Conservation (phyloP, 257 asterid species). For the Solanum rostratum region DNA sequence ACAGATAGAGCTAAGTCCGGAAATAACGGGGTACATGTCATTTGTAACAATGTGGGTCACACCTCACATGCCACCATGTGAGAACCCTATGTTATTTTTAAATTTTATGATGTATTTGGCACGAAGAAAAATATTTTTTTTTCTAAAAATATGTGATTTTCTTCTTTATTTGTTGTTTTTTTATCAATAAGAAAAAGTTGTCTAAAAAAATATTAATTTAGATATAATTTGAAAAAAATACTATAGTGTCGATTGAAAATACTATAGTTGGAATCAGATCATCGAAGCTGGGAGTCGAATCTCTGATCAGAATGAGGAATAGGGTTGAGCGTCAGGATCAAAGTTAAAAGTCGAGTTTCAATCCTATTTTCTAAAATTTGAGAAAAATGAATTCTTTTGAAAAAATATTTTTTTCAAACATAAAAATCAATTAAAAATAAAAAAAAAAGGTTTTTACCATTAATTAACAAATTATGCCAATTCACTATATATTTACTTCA, state of each 20-base stretch:
- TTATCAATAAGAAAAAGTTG: too few species aligned
- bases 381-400: too few species aligned
- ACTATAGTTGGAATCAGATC: not conserved
- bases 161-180: too few species aligned
- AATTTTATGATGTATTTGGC: not conserved
- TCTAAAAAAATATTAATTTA: too few species aligned
- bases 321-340: not conserved
- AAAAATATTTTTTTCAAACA: too few species aligned
- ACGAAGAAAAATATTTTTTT: not conserved
- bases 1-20: slow-evolving; percentile 50
- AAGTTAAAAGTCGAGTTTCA: not conserved
- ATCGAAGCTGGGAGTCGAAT: not conserved
- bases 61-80: slow-evolving; percentile 76
- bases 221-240: not conserved
- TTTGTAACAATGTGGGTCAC: slow-evolving; percentile 52
- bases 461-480: not conserved
- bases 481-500: not conserved
- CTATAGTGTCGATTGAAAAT: not conserved
- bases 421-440: not conserved
- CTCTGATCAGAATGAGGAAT: rapidly evolving
- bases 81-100: slow-evolving; percentile 1
- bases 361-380: not conserved
- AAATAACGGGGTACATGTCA: slow-evolving; percentile 53
- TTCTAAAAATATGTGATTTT: too few species aligned
- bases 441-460: not conserved